Percentiles rank a stretch among this genome's conserved stretches.
phyloP scores from a whole-genome alignment of 768 basidiomycete species.

The Kwoniella mangroviensis region DNA sequence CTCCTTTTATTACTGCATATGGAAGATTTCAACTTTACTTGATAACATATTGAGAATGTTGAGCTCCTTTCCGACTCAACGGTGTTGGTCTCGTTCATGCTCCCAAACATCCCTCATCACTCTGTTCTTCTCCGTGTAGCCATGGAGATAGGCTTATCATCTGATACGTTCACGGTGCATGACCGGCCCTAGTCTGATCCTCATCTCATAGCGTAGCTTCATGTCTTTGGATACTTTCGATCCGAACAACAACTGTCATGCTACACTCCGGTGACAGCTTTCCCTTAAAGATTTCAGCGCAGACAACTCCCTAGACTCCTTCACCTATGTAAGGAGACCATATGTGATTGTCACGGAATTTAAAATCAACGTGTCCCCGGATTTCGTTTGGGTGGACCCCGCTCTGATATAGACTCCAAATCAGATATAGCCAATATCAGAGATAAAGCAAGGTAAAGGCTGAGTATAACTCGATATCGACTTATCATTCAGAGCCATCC shows the following conservation, averaged over 20 bases:
- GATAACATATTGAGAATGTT: neutral
- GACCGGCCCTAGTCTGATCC: too few relatives aligned
- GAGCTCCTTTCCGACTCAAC: neutral
- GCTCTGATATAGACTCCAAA: neutral
- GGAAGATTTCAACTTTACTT: neutral
- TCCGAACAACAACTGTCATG: neutral
- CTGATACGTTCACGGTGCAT: neutral
- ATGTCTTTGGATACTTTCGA: too few relatives aligned
- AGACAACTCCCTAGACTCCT: constrained; percentile 9
- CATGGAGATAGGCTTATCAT: neutral
- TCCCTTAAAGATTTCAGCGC: neutral
- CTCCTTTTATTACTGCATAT: neutral
- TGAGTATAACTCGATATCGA: neutral
- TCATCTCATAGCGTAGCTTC: too few relatives aligned
- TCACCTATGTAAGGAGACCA: neutral
- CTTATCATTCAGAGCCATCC: neutral
- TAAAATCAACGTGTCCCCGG: neutral
- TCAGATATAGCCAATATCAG: neutral
- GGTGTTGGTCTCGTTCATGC: neutral
- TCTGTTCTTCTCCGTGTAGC: neutral
- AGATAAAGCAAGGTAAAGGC: neutral
- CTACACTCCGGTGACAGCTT: neutral
- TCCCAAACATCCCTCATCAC: neutral
- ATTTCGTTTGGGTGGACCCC: neutral
- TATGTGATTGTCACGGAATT: neutral